Evolutionary conservation across 768 basidiomycete genomes (phyloP).

Genomic region (Crepidotus variabilis): DNA sequence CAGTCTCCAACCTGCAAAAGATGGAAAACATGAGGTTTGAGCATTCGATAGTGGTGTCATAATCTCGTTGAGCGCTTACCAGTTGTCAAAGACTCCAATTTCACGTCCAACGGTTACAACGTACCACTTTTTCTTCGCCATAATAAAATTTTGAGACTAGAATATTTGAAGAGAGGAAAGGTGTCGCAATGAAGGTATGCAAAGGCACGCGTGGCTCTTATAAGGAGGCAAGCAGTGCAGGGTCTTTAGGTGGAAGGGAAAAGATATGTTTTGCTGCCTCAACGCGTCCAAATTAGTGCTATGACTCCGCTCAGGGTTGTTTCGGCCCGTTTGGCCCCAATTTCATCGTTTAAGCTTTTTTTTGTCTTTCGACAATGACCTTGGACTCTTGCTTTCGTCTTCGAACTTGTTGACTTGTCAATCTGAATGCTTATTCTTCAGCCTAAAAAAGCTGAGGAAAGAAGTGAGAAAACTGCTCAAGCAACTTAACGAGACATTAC

Average conservation of each 20-base stretch:
- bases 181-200: conserved; percentile 3
- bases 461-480: too few relatives aligned
- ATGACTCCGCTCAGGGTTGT: background rate
- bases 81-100: conserved; percentile 36
- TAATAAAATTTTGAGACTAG: conserved; percentile 11
- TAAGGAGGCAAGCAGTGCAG: background rate
- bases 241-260: background rate
- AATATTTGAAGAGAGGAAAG: conserved; percentile 14
- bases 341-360: too few relatives aligned
- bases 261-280: background rate
- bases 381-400: too few relatives aligned
- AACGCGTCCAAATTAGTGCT: background rate
- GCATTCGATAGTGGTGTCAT: background rate
- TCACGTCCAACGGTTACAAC: conserved; percentile 34
- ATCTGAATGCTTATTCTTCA: too few relatives aligned
- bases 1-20: conserved; percentile 40
- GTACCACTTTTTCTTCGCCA: conserved; percentile 38
- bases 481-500: background rate
- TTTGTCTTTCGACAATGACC: too few relatives aligned
- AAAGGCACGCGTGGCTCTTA: background rate
- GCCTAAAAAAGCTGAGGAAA: too few relatives aligned
- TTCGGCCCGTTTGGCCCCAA: too few relatives aligned
- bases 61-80: conserved; percentile 21
- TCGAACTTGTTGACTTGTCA: too few relatives aligned
- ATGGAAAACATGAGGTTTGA: background rate